Conservation (phyloP, 768 basidiomycete genomes). For the Boletus rex-veris region DNA sequence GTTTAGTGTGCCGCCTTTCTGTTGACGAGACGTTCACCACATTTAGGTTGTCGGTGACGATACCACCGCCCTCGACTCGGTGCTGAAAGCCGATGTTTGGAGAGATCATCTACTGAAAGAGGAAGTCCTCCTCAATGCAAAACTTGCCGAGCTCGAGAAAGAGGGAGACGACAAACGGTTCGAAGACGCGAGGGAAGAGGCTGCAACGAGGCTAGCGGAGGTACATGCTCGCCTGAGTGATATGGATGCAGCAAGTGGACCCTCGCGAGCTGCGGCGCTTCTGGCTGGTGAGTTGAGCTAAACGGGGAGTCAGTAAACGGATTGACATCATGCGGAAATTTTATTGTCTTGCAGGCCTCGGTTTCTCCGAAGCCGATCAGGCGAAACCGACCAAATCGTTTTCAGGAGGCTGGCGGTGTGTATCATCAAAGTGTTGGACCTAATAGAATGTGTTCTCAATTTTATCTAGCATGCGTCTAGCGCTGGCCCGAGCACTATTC, state of each 20-base stretch:
- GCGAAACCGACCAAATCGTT: slow-evolving; percentile 78
- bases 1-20: neutral
- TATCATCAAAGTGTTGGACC: neutral
- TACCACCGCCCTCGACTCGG: slow-evolving; percentile 87
- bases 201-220: slow-evolving; percentile 76
- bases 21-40: neutral
- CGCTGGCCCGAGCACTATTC: slow-evolving; percentile 91
- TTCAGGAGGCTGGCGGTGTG: slow-evolving; percentile 92
- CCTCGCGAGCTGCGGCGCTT: slow-evolving; percentile 86
- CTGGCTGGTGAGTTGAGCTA: slow-evolving; percentile 61
- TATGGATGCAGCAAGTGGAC: slow-evolving; percentile 97
- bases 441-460: neutral
- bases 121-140: slow-evolving; percentile 70
- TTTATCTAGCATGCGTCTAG: slow-evolving; percentile 80
- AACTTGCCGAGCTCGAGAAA: slow-evolving; percentile 66
- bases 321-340: neutral
- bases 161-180: slow-evolving; percentile 77
- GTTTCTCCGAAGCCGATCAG: slow-evolving; percentile 89
- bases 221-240: slow-evolving; percentile 90
- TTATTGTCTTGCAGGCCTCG: slow-evolving; percentile 58
- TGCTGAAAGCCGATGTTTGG: slow-evolving; percentile 99
- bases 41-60: slow-evolving; percentile 87
- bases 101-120: slow-evolving; percentile 88
- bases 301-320: neutral
- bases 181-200: slow-evolving; percentile 83